phyloP scores from a whole-genome alignment of 2,329 filamentous ascomycete species.

The Trichoderma arundinaceum region DNA sequence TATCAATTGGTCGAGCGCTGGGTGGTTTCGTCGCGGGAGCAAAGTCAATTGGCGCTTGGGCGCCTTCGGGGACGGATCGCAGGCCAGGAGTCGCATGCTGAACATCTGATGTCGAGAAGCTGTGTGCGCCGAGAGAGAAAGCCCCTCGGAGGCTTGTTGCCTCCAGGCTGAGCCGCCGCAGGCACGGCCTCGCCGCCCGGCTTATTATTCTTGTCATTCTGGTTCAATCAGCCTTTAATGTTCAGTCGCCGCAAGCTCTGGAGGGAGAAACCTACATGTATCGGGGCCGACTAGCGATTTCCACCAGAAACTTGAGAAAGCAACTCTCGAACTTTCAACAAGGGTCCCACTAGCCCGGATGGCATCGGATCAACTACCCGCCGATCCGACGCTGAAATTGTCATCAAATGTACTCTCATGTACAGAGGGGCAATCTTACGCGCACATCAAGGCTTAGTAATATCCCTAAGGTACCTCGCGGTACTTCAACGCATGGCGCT shows the following conservation, averaged over 20 bases:
- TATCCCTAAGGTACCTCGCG: background rate
- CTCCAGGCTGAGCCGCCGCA: conserved; percentile 33
- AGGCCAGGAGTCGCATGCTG: conserved; percentile 36
- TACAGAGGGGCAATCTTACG: conserved; percentile 6
- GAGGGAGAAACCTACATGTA: conserved; percentile 4
- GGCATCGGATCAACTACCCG: conserved; percentile 31
- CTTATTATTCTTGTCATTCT: conserved; percentile 37
- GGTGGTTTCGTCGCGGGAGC: conserved; percentile 78
- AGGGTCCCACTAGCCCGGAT: conserved; percentile 5
- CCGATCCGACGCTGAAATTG: conserved; percentile 26
- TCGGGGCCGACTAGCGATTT: conserved; percentile 1
- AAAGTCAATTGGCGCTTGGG: conserved; percentile 53
- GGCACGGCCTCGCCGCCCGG: conserved; percentile 34
- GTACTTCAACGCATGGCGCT: conserved; percentile 10
- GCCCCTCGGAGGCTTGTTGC: conserved; percentile 27
- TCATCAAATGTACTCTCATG: background rate
- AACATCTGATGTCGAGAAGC: conserved; percentile 39
- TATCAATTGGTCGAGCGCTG: conserved; percentile 83
- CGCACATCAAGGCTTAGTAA: background rate
- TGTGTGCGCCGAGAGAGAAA: conserved; percentile 36
- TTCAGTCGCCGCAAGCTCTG: too few relatives aligned
- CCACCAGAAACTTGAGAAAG: conserved; percentile 6
- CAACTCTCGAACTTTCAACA: conserved; percentile 26
- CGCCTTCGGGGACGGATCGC: conserved; percentile 26
- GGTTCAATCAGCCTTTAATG: background rate